These are phyloP conservation scores for Tolypocladium ovalisporum DNA, from an alignment of 2,329 filamentous ascomycete genomes.

Conservation along the genomic window DNA sequence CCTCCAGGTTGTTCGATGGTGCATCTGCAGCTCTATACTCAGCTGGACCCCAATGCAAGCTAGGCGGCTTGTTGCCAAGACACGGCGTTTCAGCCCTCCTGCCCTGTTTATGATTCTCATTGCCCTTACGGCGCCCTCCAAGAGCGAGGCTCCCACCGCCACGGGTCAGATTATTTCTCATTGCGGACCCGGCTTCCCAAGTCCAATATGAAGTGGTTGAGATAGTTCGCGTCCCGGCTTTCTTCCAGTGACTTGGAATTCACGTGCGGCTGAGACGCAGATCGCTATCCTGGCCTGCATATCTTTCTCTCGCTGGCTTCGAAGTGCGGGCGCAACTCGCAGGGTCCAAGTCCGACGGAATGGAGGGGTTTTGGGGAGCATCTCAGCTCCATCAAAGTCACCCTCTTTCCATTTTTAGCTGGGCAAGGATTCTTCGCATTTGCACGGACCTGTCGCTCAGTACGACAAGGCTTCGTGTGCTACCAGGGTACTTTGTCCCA, in stretches of 20 bases:
- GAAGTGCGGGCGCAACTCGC: not conserved
- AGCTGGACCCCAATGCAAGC: not conserved
- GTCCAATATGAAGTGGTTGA: not conserved
- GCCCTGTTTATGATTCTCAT: not conserved
- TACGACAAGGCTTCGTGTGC: not conserved
- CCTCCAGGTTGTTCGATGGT: not conserved
- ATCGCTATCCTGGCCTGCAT: not conserved
- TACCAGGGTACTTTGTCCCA: not conserved
- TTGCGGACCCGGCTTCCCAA: not conserved
- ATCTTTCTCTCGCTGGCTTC: not conserved
- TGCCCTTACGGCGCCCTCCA: not conserved
- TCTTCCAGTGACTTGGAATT: not conserved
- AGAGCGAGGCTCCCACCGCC: not conserved
- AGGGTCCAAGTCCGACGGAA: not conserved
- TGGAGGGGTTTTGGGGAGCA: not conserved
- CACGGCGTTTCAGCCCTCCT: not conserved
- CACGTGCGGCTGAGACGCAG: not conserved
- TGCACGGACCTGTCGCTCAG: not conserved
- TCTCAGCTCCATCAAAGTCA: not conserved
- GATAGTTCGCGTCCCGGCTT: not conserved
- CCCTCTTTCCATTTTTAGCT: not conserved
- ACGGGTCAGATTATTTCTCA: not conserved
- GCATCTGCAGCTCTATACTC: not conserved
- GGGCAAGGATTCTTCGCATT: not conserved
- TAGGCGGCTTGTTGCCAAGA: not conserved